Percentiles rank a stretch among this genome's conserved stretches.
These are phyloP conservation scores for Fagopyrum homotropicum DNA, from an alignment of 148 eudicot genomes.

Conservation along the genomic window DNA sequence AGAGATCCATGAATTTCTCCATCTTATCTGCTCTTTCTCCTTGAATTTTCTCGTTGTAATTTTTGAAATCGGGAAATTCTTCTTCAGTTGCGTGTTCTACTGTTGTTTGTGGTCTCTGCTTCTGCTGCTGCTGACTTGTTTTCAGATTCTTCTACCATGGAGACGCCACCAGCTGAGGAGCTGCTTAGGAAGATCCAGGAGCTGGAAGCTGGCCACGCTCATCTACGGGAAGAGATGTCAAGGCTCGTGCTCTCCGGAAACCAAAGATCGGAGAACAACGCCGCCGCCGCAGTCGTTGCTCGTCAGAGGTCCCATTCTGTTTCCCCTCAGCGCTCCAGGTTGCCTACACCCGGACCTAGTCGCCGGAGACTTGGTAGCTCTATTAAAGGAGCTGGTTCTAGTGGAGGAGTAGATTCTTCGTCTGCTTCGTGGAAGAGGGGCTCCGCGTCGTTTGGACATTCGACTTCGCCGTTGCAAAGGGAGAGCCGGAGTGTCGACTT, in stretches of 20 bases:
- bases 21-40: slow-evolving; percentile 4
- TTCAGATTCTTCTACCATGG: slow-evolving; percentile 13
- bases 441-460: slow-evolving; percentile 43
- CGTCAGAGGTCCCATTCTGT: slow-evolving; percentile 59
- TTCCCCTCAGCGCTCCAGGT: slow-evolving; percentile 55
- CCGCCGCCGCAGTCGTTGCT: slow-evolving; percentile 13
- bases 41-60: background rate
- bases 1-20: slow-evolving; percentile 22
- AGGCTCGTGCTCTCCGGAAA: slow-evolving; percentile 40
- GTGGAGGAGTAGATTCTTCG: background rate
- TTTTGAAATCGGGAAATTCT: background rate
- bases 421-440: slow-evolving; percentile 40
- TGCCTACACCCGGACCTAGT: slow-evolving; percentile 19
- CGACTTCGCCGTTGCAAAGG: slow-evolving; percentile 63
- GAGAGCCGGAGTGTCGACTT: slow-evolving; percentile 42
- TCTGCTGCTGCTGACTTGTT: background rate
- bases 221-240: slow-evolving; percentile 68
- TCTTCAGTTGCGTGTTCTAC: background rate
- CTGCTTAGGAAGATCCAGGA: slow-evolving; percentile 71
- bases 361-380: slow-evolving; percentile 4
- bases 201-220: slow-evolving; percentile 75
- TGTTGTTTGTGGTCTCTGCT: background rate
- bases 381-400: slow-evolving; percentile 17
- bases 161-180: slow-evolving; percentile 57
- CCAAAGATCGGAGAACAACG: slow-evolving; percentile 13